Base-by-base conservation (phyloP, 2,329 filamentous ascomycete genomes). In the Zasmidium angulare region DNA sequence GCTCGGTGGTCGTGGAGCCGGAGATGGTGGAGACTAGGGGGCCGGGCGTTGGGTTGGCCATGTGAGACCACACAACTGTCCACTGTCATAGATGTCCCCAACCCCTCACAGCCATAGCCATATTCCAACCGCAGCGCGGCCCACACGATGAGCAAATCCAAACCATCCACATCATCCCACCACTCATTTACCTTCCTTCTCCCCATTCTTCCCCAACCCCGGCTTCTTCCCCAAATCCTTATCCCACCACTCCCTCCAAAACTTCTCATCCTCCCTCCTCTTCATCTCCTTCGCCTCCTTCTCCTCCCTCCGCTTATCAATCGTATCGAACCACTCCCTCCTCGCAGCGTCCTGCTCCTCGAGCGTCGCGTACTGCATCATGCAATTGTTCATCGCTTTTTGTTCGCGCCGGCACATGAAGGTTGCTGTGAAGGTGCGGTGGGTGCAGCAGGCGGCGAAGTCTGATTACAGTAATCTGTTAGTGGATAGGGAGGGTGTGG, bases 331-430 rank as follows among this genome's bases (percentile, higher is more conserved):
- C 95, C 95, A 99, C 74, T 98, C 92, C 75, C 92, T 90, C 54
- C 95, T 82, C 64, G 95, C 95, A 22, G 86, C 87, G 78, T 99
- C 95, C 76, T 96, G 85, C 74, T 96, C 91, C 56, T 84, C 86
- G 64, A 87, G 89, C 64, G 90, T 96, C 56, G 93, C 93, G 78
- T 96, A 89, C 57, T 82, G 77, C 67, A 93, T 82, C 92, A 99
- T 97, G 80, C 95, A 99, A 62, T 81, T 82, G 78, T 99, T 99
- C 95, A 99, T 99, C 36, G 83, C 82, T 63, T 88, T 86, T 70
- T 92, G 89, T 71, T 93, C 84, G 51, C 83, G 78, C 55, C 91
- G 88, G 80, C 95, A 99, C 55, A 87, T 84, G 81, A 95, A 97
- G 12, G 92, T 89, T 59, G 95, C 89, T 58, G 88, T 92, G 69